These are phyloP conservation scores for Kodamaea nitidulidarum DNA, from an alignment of 805 yeast species.

Conservation along the genomic window DNA sequence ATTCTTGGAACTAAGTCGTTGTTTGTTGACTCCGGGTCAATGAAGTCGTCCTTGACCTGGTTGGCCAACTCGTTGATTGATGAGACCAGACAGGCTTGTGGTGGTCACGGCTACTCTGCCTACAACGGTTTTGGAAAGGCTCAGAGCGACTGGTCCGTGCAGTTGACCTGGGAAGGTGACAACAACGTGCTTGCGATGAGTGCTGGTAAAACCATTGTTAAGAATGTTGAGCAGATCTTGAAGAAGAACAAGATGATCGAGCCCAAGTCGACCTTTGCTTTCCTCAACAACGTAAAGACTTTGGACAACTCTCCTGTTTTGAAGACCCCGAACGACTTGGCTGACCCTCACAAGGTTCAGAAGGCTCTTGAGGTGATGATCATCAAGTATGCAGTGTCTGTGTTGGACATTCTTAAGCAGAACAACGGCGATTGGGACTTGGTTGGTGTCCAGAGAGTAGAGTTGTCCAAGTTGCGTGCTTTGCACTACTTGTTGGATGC, in stretches of 20 bases:
- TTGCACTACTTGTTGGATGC: constrained; percentile 38
- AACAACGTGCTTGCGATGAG: constrained; percentile 42
- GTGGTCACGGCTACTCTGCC: constrained; percentile 46
- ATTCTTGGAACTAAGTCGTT: constrained; percentile 39
- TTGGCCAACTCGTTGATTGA: constrained; percentile 39
- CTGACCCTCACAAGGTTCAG: constrained; percentile 14
- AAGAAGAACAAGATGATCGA: constrained; percentile 28
- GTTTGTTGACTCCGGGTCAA: constrained; percentile 42
- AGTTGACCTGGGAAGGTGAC: constrained; percentile 50
- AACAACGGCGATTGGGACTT: constrained; percentile 30
- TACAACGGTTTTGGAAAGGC: constrained; percentile 45
- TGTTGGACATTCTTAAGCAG: constrained; percentile 24
- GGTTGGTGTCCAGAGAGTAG: constrained; percentile 35
- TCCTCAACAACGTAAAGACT: constrained; percentile 25
- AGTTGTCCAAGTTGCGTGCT: constrained; percentile 40
- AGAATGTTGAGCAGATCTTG: constrained; percentile 26
- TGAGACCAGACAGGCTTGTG: constrained; percentile 43
- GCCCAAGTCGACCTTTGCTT: constrained; percentile 22
- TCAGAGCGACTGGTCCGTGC: constrained; percentile 44
- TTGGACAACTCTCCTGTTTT: constrained; percentile 13
- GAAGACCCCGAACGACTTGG: constrained; percentile 14
- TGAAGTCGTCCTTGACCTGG: constrained; percentile 45
- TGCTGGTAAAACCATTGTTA: constrained; percentile 39
- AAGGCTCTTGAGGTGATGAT: constrained; percentile 34
- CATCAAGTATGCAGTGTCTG: constrained; percentile 30